These are phyloP conservation scores for Beta lomatogona DNA, from an alignment of 179 eudicot species.

Conservation along the genomic window DNA sequence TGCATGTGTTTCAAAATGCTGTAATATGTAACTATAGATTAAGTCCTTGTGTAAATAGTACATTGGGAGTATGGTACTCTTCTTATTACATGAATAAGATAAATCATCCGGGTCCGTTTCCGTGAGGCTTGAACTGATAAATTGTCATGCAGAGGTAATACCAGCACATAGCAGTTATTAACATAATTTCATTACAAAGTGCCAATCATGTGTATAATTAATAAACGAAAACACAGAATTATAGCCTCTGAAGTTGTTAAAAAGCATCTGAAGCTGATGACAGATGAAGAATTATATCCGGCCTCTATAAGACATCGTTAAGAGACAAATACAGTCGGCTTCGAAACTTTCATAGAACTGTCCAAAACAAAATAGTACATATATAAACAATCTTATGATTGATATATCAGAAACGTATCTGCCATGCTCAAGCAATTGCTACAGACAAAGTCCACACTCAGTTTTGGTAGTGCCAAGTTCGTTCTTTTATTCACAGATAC, in stretches of 20 bases:
- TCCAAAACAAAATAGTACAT: too few relatives aligned
- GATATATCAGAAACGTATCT: background rate
- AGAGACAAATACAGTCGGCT: too few relatives aligned
- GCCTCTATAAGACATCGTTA: too few relatives aligned
- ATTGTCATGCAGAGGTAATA: background rate
- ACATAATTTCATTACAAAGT: too few relatives aligned
- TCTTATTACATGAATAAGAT: background rate
- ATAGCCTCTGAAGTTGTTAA: too few relatives aligned
- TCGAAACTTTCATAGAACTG: too few relatives aligned
- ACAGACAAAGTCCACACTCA: background rate
- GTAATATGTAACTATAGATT: constrained; percentile 9
- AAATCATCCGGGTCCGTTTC: background rate
- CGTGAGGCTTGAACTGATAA: background rate
- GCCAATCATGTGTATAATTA: too few relatives aligned
- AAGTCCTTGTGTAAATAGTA: constrained; percentile 21
- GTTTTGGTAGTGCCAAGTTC: background rate
- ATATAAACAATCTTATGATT: too few relatives aligned
- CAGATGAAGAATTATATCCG: too few relatives aligned
- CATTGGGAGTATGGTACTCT: background rate
- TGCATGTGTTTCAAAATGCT: background rate
- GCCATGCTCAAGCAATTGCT: background rate
- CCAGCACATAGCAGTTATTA: too few relatives aligned
- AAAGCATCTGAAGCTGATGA: too few relatives aligned
- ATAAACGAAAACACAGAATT: too few relatives aligned
- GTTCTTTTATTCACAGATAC: constrained; percentile 21